A percentile compares a stretch with the other conserved stretches of the same genome.
phyloP scores from a whole-genome alignment of 139 green algal genomes.

The Eudorina sp. region DNA sequence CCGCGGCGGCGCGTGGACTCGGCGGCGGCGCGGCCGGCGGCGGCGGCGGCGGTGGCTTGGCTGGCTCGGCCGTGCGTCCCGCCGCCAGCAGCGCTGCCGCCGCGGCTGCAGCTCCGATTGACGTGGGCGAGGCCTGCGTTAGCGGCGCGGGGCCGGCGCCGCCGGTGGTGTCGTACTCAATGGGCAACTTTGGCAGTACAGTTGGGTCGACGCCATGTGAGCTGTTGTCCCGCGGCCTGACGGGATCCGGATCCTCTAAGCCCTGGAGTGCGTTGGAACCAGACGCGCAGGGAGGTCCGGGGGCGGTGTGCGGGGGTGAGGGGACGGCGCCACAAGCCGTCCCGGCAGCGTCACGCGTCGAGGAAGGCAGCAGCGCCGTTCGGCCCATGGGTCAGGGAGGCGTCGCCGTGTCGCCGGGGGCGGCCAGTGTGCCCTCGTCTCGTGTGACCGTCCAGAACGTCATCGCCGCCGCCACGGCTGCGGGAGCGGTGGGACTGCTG shows the following conservation, averaged over 20 bases:
- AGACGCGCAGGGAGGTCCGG: not conserved
- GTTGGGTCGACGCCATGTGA: not conserved
- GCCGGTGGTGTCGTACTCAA: not conserved
- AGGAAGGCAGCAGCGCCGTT: not conserved
- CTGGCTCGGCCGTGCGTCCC: not conserved
- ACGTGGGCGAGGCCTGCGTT: not conserved
- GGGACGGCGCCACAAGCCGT: no score
- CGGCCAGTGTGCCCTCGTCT: not conserved
- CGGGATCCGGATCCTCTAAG: not conserved
- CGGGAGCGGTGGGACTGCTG: not conserved
- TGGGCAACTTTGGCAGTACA: not conserved
- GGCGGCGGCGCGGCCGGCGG: not conserved
- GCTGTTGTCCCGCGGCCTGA: not conserved
- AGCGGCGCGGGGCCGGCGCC: not conserved
- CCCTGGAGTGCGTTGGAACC: not conserved
- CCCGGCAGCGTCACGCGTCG: not conserved
- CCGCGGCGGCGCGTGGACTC: not conserved
- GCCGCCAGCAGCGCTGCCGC: no score
- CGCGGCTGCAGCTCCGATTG: not conserved
- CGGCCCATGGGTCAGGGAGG: no score
- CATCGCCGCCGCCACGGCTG: not conserved
- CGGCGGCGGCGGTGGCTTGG: not conserved
- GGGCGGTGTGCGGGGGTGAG: no score
- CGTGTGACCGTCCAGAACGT: conserved; percentile 2
- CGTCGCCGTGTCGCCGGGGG: no score